phyloP scores from a whole-genome alignment of 495 filamentous ascomycete species.

The Glarea lozoyensis region DNA sequence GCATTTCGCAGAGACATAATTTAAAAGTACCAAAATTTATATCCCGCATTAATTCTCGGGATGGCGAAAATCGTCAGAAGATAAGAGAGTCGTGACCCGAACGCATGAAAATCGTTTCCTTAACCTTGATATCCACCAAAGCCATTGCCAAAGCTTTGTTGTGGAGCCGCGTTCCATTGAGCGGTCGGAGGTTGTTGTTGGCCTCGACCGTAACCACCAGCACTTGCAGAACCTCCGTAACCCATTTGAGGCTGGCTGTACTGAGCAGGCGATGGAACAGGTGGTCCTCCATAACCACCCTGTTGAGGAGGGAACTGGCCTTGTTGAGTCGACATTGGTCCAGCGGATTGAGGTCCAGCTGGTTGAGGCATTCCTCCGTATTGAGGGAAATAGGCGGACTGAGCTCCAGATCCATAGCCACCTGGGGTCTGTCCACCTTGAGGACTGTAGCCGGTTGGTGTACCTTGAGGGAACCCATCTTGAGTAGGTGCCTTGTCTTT shows the following conservation, averaged over 20 bases:
- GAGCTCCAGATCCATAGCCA: slow-evolving; percentile 60
- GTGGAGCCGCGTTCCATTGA: slow-evolving; percentile 62
- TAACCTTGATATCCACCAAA: slow-evolving; percentile 54
- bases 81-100: too few relatives aligned
- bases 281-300: slow-evolving; percentile 48
- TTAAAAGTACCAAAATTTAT: slow-evolving; percentile 8
- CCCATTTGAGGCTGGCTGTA: slow-evolving; percentile 36
- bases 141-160: slow-evolving; percentile 49
- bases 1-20: slow-evolving; percentile 3
- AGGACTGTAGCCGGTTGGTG: slow-evolving; percentile 64
- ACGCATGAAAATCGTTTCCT: too few relatives aligned
- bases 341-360: slow-evolving; percentile 38
- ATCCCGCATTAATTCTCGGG: too few relatives aligned
- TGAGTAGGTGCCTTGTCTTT: slow-evolving; percentile 93
- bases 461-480: slow-evolving; percentile 74
- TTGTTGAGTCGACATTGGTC: slow-evolving; percentile 36
- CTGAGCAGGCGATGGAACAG: slow-evolving; percentile 39
- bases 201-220: slow-evolving; percentile 69
- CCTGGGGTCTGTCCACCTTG: slow-evolving; percentile 43
- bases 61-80: too few relatives aligned
- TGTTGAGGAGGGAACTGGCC: slow-evolving; percentile 58
- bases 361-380: slow-evolving; percentile 76
- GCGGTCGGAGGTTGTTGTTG: slow-evolving; percentile 64
- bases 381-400: slow-evolving; percentile 86
- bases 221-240: slow-evolving; percentile 45